Conservation (phyloP, 2,329 filamentous ascomycete species). For the Metarhizium sp. region DNA sequence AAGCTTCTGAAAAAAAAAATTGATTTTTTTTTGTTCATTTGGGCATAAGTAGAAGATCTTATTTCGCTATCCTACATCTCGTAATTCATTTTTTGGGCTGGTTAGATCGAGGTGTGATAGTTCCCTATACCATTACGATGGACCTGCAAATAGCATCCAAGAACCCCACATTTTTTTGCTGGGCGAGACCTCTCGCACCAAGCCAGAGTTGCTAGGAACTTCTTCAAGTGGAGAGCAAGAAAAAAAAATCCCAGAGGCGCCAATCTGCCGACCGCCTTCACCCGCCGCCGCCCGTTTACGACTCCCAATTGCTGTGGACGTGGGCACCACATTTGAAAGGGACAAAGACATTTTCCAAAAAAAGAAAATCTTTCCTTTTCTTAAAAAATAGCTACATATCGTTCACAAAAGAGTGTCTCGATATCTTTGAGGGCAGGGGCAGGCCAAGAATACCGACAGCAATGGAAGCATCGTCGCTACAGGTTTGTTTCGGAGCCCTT, state of each 20-base stretch:
- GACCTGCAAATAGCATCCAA: too few species aligned
- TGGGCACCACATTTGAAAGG: not conserved
- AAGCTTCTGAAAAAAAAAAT: too few species aligned
- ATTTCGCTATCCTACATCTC: too few species aligned
- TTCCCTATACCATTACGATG: too few species aligned
- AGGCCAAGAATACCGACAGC: not conserved
- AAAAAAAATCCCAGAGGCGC: conserved; percentile 9
- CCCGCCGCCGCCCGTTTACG: not conserved
- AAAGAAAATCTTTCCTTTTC: not conserved
- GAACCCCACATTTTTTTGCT: not conserved
- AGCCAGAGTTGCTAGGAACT: not conserved
- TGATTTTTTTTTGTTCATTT: too few species aligned
- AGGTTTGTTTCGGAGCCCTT: conserved; percentile 29
- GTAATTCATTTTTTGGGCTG: too few species aligned
- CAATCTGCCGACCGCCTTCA: conserved; percentile 10
- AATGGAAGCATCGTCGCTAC: conserved; percentile 37
- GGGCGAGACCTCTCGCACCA: not conserved
- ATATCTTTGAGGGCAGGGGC: not conserved
- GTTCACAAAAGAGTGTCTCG: not conserved
- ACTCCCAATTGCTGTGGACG: not conserved
- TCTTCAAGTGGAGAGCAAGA: not conserved
- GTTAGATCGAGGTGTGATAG: too few species aligned
- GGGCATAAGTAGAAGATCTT: too few species aligned
- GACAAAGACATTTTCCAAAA: not conserved
- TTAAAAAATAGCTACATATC: not conserved